Conservation (phyloP, 176 grass and related monocot genomes). For the Triticum turgidum region DNA sequence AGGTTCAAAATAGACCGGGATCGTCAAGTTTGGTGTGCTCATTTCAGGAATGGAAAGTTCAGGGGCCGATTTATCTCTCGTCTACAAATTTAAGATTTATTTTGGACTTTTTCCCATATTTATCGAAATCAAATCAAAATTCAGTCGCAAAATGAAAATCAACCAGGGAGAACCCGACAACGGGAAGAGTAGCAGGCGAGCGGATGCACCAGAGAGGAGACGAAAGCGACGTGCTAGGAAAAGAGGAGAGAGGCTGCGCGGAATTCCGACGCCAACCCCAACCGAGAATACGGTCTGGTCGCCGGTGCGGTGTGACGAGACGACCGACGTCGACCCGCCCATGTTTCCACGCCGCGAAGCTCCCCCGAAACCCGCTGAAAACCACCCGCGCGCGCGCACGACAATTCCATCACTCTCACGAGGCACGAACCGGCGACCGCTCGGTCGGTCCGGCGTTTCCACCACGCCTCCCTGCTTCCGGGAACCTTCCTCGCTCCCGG, state of each 20-base stretch:
- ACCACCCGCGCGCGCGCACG: neutral
- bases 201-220: neutral
- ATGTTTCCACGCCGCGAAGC: conserved; percentile 32
- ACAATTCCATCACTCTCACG: neutral
- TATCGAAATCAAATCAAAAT: neutral
- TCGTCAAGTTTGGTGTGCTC: too few relatives aligned
- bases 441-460: neutral
- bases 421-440: neutral
- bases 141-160: neutral
- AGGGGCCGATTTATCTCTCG: too few relatives aligned
- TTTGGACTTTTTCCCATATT: neutral
- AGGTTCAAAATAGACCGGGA: too few relatives aligned
- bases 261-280: conserved; percentile 27
- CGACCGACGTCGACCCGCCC: neutral
- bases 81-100: too few relatives aligned
- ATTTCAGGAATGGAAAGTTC: too few relatives aligned
- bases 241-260: neutral
- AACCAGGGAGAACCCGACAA: neutral
- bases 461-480: conserved; percentile 12
- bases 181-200: neutral
- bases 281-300: neutral
- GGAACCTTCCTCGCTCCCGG: conserved; percentile 2
- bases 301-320: neutral
- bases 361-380: neutral
- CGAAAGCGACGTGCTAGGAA: neutral